These are phyloP conservation scores for Actinomortierella ambigua DNA, from an alignment of 371 early-diverging fungal genomes.

Conservation along the genomic window DNA sequence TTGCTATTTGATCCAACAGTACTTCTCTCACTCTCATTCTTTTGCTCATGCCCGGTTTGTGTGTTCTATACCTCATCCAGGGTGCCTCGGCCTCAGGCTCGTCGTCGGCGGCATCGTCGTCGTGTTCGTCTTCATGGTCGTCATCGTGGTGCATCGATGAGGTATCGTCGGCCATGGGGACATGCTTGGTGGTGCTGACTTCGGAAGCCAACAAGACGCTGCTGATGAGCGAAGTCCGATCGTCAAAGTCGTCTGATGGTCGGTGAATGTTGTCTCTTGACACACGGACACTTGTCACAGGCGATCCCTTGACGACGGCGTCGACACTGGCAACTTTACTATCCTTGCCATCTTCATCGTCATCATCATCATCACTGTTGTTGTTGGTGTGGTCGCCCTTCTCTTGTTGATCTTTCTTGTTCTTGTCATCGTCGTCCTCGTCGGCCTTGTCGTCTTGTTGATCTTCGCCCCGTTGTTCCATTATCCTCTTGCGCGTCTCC, in stretches of 20 bases:
- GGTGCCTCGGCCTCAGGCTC: slow-evolving; percentile 24
- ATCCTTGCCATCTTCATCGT: background rate
- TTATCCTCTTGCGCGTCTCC: slow-evolving; percentile 42
- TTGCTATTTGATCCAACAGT: too few relatives aligned
- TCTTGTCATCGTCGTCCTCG: background rate
- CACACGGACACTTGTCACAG: too few relatives aligned
- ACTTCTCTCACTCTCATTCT: too few relatives aligned
- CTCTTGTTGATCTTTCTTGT: too few relatives aligned
- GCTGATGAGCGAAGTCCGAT: slow-evolving; percentile 36
- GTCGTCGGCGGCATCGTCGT: slow-evolving; percentile 19
- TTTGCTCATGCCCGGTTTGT: too few relatives aligned
- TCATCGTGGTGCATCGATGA: slow-evolving; percentile 13
- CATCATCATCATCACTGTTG: background rate
- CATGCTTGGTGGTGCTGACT: slow-evolving; percentile 18
- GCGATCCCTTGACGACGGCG: too few relatives aligned
- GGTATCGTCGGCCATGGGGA: slow-evolving; percentile 11
- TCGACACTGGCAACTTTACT: too few relatives aligned
- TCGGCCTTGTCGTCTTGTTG: slow-evolving; percentile 8
- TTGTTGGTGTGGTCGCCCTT: slow-evolving; percentile 6
- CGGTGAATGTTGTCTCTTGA: background rate
- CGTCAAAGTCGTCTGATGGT: slow-evolving; percentile 36
- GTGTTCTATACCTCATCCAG: slow-evolving; percentile 31
- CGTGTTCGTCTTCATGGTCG: slow-evolving; percentile 15
- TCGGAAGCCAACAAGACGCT: slow-evolving; percentile 38
- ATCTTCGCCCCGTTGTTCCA: slow-evolving; percentile 37